phyloP scores from a whole-genome alignment of 495 filamentous ascomycete genomes.

The Lasiosphaeria hispida region DNA sequence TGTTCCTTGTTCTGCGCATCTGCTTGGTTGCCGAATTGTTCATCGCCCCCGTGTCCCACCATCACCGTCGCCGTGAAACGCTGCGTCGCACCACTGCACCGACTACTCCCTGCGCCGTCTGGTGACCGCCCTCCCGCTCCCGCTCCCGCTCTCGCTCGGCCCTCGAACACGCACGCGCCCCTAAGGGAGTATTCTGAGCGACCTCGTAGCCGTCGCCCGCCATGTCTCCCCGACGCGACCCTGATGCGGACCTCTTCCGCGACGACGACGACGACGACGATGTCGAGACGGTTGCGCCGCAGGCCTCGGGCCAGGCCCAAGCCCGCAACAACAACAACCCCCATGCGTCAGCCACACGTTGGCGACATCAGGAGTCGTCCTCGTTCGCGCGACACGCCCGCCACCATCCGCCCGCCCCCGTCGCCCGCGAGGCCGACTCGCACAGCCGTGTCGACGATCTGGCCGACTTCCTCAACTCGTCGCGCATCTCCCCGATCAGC shows the following conservation, averaged over 20 bases:
- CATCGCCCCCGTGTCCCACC: not conserved
- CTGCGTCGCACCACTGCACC: too few species aligned
- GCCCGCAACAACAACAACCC: slow-evolving; percentile 38
- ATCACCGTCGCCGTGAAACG: too few species aligned
- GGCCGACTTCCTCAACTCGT: slow-evolving; percentile 49
- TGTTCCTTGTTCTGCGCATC: not conserved
- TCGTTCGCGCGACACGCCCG: slow-evolving; percentile 34
- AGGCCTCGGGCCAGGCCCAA: slow-evolving; percentile 21
- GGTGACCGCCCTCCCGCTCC: too few species aligned
- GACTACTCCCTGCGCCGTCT: too few species aligned
- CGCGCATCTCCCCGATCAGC: slow-evolving; percentile 39
- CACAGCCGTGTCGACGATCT: slow-evolving; percentile 42
- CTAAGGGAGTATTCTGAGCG: too few species aligned
- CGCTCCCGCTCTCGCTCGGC: too few species aligned
- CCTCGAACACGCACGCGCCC: too few species aligned
- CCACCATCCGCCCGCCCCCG: slow-evolving; percentile 15
- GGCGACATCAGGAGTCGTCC: slow-evolving; percentile 54
- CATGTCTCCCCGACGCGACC: slow-evolving; percentile 4
- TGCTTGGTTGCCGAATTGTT: not conserved
- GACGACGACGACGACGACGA: slow-evolving; percentile 28
- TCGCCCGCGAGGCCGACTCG: slow-evolving; percentile 42
- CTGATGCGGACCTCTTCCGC: slow-evolving; percentile 20
- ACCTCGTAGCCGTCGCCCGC: too few species aligned
- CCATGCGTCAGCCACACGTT: slow-evolving; percentile 46
- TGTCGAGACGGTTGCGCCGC: slow-evolving; percentile 27